Conservation (phyloP, 306 rosid genomes). For the Albizia julibrissin region DNA sequence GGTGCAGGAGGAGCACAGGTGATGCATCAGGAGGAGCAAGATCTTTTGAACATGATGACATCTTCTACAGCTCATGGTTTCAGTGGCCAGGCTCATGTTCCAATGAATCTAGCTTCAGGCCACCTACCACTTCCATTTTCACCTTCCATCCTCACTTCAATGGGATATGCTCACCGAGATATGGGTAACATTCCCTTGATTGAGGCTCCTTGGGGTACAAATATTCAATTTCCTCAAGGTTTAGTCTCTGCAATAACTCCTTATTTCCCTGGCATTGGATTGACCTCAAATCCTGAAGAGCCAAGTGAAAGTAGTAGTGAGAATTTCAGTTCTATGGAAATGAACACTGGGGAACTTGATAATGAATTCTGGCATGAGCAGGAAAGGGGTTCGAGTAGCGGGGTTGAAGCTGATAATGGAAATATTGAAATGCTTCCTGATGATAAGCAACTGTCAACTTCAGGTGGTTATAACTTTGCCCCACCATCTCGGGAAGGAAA, state of each 20-base stretch:
- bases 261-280: slow-evolving; percentile 73
- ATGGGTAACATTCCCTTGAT: slow-evolving; percentile 73
- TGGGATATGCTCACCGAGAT: slow-evolving; percentile 80
- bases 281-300: slow-evolving; percentile 65
- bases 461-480: slow-evolving; percentile 62
- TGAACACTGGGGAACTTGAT: slow-evolving; percentile 58
- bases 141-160: slow-evolving; percentile 69
- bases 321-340: slow-evolving; percentile 62
- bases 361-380: slow-evolving; percentile 89
- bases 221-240: slow-evolving; percentile 83
- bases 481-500: slow-evolving; percentile 49
- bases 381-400: slow-evolving; percentile 69
- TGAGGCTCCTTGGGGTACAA: slow-evolving; percentile 84
- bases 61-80: slow-evolving; percentile 67
- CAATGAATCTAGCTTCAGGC: slow-evolving; percentile 68
- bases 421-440: slow-evolving; percentile 73
- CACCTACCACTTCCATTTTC: slow-evolving; percentile 79
- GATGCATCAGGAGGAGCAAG: slow-evolving; percentile 96
- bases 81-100: slow-evolving; percentile 72
- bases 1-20: slow-evolving; percentile 59
- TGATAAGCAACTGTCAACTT: slow-evolving; percentile 80
- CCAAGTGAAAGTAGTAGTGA: slow-evolving; percentile 53
- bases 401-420: slow-evolving; percentile 73
- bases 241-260: slow-evolving; percentile 66
- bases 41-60: slow-evolving; percentile 80